Base-by-base conservation (phyloP, 352 stramenopile genomes). In the Pythium sp. region DNA sequence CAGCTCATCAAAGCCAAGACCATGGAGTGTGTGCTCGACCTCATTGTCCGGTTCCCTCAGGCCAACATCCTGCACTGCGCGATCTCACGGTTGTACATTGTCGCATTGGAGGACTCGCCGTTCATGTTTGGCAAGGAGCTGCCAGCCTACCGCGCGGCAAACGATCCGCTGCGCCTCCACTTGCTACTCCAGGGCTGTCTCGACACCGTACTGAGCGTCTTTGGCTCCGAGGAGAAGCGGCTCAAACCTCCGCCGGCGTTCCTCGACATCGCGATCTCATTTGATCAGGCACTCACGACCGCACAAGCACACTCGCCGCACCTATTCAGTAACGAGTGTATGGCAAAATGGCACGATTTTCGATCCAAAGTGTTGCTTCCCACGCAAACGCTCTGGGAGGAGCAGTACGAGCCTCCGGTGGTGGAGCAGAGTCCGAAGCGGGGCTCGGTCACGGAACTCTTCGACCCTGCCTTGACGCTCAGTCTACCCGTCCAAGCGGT, bases 31-130 rank as follows among this genome's bases (percentile, higher is more conserved):
- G 68, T 87, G 5, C 87, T 98, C 20, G 92, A 98, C 70, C 79
- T 99, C 43, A 90, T 98, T 68, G 71, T 97, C 26, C 82, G 93
- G 5, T 98, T 95, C 73, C 72, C 98, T 0, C 86, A 95, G 38
- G 90, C 98, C 65, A 92, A 73, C 64, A 96, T 82, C 68, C 68
- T 91, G 46, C 84, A 80, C 53, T 91, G 79, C 51, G 79, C 82
- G 22, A 87, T 91, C 46, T 77, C 77, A 2, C 73, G 86, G 7
- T 70, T 93, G 26, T 93, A 85, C 60, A 92, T 93, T 65, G 83
- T 91, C 34, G 83, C 75, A n/a, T 77, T 93, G 7, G 86, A 93
- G 58, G 86, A 93, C 61, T 88, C 83, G 26, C 86, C 86, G 0
- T 91, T 82, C 75, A 87, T 93, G 79, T 92, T 92, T 65, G 86